A percentile compares a stretch with the other conserved stretches of the same genome.
These are phyloP conservation scores for Coniosporium tulheliwenetii DNA, from an alignment of 2,329 filamentous ascomycete genomes.

Conservation along the genomic window DNA sequence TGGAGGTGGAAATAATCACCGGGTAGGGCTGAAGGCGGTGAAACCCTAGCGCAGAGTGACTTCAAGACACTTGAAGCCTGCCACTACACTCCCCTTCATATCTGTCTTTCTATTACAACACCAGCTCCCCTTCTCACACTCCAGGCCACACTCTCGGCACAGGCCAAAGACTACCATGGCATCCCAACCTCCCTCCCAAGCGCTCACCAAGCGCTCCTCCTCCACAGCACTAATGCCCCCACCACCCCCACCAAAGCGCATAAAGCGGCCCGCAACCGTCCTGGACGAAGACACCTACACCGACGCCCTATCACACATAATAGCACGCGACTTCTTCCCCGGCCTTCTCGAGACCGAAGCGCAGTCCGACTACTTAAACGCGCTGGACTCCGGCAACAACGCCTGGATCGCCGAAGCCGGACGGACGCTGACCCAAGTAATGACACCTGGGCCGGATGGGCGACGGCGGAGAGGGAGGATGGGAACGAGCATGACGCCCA, in stretches of 20 bases:
- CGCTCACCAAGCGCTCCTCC: slow-evolving; percentile 49
- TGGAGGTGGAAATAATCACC: too few relatives aligned
- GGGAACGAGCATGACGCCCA: slow-evolving; percentile 18
- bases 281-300: slow-evolving; percentile 93
- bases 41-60: too few relatives aligned
- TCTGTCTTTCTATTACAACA: too few relatives aligned
- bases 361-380: slow-evolving; percentile 84
- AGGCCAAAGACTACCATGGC: slow-evolving; percentile 9
- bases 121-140: too few relatives aligned
- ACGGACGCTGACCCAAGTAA: slow-evolving; percentile 46
- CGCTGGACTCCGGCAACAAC: slow-evolving; percentile 69
- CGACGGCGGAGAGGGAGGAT: slow-evolving; percentile 18
- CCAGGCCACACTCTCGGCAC: not conserved
- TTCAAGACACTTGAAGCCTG: too few relatives aligned
- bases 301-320: slow-evolving; percentile 79
- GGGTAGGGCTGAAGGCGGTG: too few relatives aligned
- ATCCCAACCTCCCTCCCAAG: slow-evolving; percentile 28
- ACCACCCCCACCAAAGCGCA: slow-evolving; percentile 69
- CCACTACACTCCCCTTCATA: too few relatives aligned
- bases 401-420: slow-evolving; percentile 78
- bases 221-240: slow-evolving; percentile 73
- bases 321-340: slow-evolving; percentile 92
- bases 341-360: slow-evolving; percentile 73
- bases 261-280: slow-evolving; percentile 76
- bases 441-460: slow-evolving; percentile 56